Conservation (phyloP, 768 basidiomycete genomes). For the Mycena sanguinolenta region DNA sequence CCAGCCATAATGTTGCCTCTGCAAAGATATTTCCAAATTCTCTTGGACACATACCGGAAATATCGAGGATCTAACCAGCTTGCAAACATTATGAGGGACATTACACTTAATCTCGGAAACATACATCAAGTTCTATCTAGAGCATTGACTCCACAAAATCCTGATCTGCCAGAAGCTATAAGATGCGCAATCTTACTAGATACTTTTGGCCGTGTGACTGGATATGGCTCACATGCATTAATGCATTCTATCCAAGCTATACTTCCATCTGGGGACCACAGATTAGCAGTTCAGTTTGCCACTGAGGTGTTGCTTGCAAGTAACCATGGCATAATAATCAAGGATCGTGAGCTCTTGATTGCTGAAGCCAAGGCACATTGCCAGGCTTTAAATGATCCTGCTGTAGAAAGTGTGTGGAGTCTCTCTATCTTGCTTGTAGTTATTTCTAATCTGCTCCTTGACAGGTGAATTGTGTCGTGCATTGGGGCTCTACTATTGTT, state of each 20-base stretch:
- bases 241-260: no score
- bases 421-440: no score
- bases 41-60: not conserved
- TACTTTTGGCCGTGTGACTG: not conserved
- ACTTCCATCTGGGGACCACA: not conserved
- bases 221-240: not conserved
- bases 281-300: not conserved
- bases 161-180: no score
- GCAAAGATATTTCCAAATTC: not conserved
- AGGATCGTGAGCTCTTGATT: no score
- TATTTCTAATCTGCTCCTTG: no score
- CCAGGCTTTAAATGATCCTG: not conserved
- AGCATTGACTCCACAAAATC: no score
- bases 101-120: no score
- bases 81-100: no score
- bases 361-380: no score
- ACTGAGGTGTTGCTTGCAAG: not conserved
- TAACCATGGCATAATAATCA: not conserved
- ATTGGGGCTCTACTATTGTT: not conserved
- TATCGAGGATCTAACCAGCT: no score
- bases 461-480: not conserved
- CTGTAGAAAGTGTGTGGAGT: not conserved
- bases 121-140: not conserved
- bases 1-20: not conserved
- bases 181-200: not conserved